phyloP scores from a whole-genome alignment of 257 asterid genomes.

The Lycium barbarum region DNA sequence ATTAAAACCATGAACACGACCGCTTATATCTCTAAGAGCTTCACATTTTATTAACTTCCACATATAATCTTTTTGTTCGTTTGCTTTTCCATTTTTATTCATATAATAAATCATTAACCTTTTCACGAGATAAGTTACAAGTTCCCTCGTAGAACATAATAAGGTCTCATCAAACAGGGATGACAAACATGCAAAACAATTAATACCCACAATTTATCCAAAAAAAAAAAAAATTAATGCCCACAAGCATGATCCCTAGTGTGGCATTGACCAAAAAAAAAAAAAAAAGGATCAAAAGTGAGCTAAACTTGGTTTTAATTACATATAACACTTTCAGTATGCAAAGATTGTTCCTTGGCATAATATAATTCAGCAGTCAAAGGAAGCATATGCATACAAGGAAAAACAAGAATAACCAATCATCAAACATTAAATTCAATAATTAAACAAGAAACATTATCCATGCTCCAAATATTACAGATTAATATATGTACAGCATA shows the following conservation, averaged over 20 bases:
- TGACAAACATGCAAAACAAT: neutral
- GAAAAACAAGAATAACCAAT: neutral
- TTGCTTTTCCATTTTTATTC: too few species aligned
- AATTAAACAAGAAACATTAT: neutral
- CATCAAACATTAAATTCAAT: neutral
- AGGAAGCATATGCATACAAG: neutral
- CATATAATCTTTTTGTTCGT: neutral
- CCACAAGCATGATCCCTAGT: neutral
- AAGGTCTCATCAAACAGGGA: slow-evolving; percentile 12
- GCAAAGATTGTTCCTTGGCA: neutral
- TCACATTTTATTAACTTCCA: neutral
- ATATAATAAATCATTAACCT: neutral
- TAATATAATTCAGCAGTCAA: neutral
- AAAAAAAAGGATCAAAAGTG: neutral
- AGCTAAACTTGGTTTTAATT: neutral
- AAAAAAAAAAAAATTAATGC: slow-evolving; percentile 8
- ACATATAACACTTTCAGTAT: neutral
- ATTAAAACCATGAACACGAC: neutral
- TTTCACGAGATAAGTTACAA: neutral
- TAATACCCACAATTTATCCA: neutral
- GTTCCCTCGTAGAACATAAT: neutral
- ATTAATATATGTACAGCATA: neutral
- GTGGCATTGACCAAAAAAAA: neutral
- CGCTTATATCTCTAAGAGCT: neutral
- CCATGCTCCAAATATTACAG: neutral